Evolutionary conservation across 2,329 filamentous ascomycete species (phyloP), one percentile per base, ranked within the genome.

Genomic region (Colletotrichum melonis): DNA sequence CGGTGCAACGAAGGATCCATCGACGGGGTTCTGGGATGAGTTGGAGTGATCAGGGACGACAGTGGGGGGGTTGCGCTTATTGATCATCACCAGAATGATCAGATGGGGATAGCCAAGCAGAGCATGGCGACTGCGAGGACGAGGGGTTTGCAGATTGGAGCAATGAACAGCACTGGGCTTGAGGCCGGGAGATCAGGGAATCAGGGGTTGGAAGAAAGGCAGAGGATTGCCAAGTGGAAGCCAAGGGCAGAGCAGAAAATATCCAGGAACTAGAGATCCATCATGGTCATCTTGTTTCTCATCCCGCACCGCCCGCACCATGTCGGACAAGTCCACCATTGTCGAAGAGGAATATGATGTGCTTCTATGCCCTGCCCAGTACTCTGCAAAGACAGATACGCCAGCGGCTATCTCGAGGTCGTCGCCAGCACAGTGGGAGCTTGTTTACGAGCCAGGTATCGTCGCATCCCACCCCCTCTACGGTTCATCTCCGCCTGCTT

Each of bases 361-460:
- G 42, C 42, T 49, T 49, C 42, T 49, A 19, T 19, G 38, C 14
- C 38, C 7, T 42, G 32, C 38, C 38, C 16, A 42, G 38, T 42
- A 19, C 14, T 19, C 38, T n/a, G 32, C 19, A 65, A n/a, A 38
- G 35, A n/a, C 32, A 63, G 8, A 16, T 62, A 70, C 67, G 59
- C 42, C 26, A 22, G 49, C 60, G 71, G 60, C 71, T 73, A 73
- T 55, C 70, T 56, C 30, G 32, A 12, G 35, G 22, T 42, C 55
- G 59, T 46, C 6, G 49, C 26, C 24, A 16, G 22, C 16, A 19
- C 14, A 38, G 46, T 62, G 28, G 28, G 30, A 42, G 60, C 62
- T 62, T 73, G 71, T 73, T 73, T 28, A 24, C 7, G 3, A 28
- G 24, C 67, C 71, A 73, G 28, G 71, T 73, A 73, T 54, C 22